Base-by-base conservation (phyloP, 805 yeast genomes). In the Candida vaughaniae region DNA sequence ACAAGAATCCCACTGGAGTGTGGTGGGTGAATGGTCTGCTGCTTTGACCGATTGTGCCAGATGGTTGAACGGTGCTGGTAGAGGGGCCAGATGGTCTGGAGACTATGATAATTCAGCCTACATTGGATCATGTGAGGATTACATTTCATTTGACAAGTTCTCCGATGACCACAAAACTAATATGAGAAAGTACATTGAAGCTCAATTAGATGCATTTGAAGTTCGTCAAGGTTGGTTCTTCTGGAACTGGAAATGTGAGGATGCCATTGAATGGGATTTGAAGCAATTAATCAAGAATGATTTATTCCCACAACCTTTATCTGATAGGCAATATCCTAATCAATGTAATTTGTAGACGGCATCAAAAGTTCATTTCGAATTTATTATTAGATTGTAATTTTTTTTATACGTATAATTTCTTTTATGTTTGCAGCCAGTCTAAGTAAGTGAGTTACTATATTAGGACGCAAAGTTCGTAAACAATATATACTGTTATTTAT, bases 181-280 rank as follows among this genome's bases (percentile, higher is more conserved):
- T 46, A 76, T 82, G 31, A 80, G 96, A 60, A 72, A 66, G 50
- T 88, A 71, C 56, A 70, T 89, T 34, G 96, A 90, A 66, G 95
- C 96, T 33, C 96, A 90, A 71, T 66, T 90, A 54, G 96, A 90
- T 56, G 87, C 96, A 1, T 65, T 60, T 38, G 86, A 81, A 51
- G 74, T 73, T 50, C 73, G 78, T 41, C 75, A 71, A 23, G 98
- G 98, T 22, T 90, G 96, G 96, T 76, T 87, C 40, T 83, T 85
- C 70, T 90, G 97, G 97, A 78, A 83, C 59, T 89, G 87, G 83
- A 90, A 89, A 71, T 85, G 95, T 18, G 96, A 90, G 64, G 63
- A 62, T 48, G 69, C 86, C 15, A 58, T 82, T 37, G 96, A 90
- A 59, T 90, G 97, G 97, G 95, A 86, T 62, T 73, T 85, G 66